Base-by-base conservation (phyloP, 2,329 filamentous ascomycete species). In the Scytalidium lignicola region DNA sequence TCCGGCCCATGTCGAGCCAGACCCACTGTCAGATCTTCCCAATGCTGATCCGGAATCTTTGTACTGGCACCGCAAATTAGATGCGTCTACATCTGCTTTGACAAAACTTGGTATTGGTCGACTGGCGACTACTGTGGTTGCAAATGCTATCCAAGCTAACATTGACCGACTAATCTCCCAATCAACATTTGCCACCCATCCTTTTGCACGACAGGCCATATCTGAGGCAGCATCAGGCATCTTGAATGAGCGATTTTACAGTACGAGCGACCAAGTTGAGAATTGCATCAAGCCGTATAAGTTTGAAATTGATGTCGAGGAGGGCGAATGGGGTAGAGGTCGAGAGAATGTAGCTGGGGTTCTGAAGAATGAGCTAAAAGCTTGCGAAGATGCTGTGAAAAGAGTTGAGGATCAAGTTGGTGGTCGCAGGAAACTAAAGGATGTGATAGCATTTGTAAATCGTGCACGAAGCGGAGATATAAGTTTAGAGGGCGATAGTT, bases 231-330 rank as follows among this genome's bases (percentile, higher is more conserved):
- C 90, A 1, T 87, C 89, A 0, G 86, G 83, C 21, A 97, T 99
- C 47, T 72, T 99, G 12, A 93, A 93, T 56, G 93, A 99, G 62
- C 79, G 92, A 13, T 96, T 95, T 55, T 97, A 96, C 70, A 93
- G 92, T 68, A 99, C 95, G 1, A 93, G 88, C 55, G 95, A 99
- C 62, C 93, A 97, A 69, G 88, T 99, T 1, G 93, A 99, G 68
- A 97, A 97, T 65, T 99, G 92, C 65, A 95, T 99, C 70, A 99
- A 99, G 68, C 93, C 95, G 0, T 99, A 92, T 74, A 99, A 99
- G 66, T 97, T 92, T 58, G 90, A 96, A 54, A 95, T 99, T 51
- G 93, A 99, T 60, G 84, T 99, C 41, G 90, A 96, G 62, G 88
- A 91, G 37, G 76, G 83, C 7, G 95, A 99, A 66, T 99, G 93